Percentiles rank a stretch among this genome's conserved stretches.
These are phyloP conservation scores for Athelia psychrophila DNA, from an alignment of 1,284 basidiomycete genomes.

Conservation along the genomic window DNA sequence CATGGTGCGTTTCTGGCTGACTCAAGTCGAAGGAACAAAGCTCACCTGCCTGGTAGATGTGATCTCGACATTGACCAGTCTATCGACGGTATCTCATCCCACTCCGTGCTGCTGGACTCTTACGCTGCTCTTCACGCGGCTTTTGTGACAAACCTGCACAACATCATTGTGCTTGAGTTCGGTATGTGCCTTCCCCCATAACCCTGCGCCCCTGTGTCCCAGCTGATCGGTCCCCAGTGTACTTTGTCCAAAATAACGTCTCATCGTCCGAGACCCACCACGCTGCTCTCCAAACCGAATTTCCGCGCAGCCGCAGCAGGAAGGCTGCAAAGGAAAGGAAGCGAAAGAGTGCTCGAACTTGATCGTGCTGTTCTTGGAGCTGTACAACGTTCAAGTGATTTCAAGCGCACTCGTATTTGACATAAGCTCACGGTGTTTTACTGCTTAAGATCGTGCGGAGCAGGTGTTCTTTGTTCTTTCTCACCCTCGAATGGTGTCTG, in stretches of 20 bases:
- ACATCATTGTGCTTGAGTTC: conserved; percentile 87
- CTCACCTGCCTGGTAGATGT: conserved; percentile 57
- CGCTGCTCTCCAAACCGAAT: conserved; percentile 22
- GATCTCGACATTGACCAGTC: conserved; percentile 73
- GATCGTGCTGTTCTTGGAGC: no score
- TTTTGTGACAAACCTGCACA: conserved; percentile 82
- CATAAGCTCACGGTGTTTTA: no score
- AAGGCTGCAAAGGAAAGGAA: conserved; percentile 26
- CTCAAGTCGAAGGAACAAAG: conserved; percentile 1
- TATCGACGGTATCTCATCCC: conserved; percentile 84
- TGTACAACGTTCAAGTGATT: no score
- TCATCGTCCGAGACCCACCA: conserved; percentile 60
- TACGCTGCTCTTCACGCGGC: conserved; percentile 92
- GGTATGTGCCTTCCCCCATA: no score
- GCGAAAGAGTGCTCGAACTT: conserved; percentile 93
- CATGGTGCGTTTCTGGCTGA: conserved; percentile 64
- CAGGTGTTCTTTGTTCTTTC: no score
- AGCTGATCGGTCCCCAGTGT: no score
- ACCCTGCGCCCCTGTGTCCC: no score
- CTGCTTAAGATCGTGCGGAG: no score
- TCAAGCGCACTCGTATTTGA: no score
- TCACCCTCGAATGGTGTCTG: no score
- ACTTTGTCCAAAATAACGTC: conserved; percentile 75
- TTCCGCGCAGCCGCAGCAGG: no score
- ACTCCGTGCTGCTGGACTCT: conserved; percentile 84